These are phyloP conservation scores for Schrenkiella parvula DNA, from an alignment of 345 rosid genomes.

Conservation along the genomic window DNA sequence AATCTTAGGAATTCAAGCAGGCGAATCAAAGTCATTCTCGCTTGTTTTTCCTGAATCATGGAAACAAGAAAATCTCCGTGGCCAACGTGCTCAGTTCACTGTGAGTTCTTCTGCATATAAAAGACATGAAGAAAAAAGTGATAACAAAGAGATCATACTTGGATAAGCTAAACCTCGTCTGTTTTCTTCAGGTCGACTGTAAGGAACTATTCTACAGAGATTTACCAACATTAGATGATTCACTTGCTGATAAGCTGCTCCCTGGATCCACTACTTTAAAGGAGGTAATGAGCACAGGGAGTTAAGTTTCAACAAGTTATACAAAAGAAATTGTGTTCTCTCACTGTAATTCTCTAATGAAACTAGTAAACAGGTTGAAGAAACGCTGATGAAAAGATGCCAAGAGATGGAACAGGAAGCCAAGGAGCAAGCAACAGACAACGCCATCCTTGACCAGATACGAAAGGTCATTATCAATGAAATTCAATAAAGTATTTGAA, in stretches of 20 bases:
- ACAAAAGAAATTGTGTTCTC: background rate
- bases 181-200: constrained; percentile 63
- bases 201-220: constrained; percentile 85
- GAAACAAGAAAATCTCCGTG: constrained; percentile 80
- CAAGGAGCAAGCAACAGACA: constrained; percentile 90
- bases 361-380: constrained; percentile 63
- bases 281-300: constrained; percentile 43
- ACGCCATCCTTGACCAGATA: constrained; percentile 85
- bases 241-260: constrained; percentile 78
- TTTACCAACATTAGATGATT: constrained; percentile 69
- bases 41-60: constrained; percentile 84
- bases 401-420: constrained; percentile 73
- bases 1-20: constrained; percentile 59
- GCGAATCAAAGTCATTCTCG: constrained; percentile 76
- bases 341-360: background rate
- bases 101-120: constrained; percentile 47
- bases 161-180: background rate
- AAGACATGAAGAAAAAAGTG: background rate
- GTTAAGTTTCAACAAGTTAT: background rate
- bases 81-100: constrained; percentile 80
- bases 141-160: background rate
- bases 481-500: background rate
- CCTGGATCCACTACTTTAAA: constrained; percentile 75
- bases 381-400: constrained; percentile 61
- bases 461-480: constrained; percentile 53